Base-by-base conservation (phyloP, 257 asterid species). In the Primulina huaijiensis region DNA sequence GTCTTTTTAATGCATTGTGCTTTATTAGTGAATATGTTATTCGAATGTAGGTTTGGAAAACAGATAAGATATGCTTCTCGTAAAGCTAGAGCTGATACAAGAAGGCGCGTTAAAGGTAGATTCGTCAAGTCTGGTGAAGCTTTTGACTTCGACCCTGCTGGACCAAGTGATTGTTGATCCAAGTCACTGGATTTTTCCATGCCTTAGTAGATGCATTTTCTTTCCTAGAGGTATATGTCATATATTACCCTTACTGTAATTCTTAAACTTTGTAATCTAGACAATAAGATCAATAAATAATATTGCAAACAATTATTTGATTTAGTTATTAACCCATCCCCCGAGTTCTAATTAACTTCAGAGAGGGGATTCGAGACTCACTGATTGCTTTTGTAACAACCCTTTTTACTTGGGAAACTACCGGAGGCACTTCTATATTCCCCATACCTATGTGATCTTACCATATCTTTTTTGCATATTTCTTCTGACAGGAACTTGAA, bases 51-150 rank as follows among this genome's bases (percentile, higher is more conserved):
- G 81, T 92, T 85, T 55, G 98, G 90, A 6, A 92, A 92, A 72
- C 92, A 92, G 72, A 92, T 92, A 77, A 78, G 98, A 67, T 90
- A 92, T 73, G 96, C 89, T 33, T 92, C 98, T 12, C 92, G 97
- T 34, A 92, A 92, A 73, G 97, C 92, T 5, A 87, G 97, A 74
- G 97, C 97, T 1, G 98, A 92, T 75, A 88, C 97, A 8, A 83
- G 98, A 84, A 84, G 76, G 75, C 95, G 98, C 0, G 91, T 88
- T 31, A 92, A 92, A 69, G 98, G 98, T 66, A 85, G 98, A 81
- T 92, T 92, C 60, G 97, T 92, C 58, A 92, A 90, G 81, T 84
- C 92, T 7, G 94, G 91, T n/a, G 95, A 90, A 72, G 75, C 77
- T 64, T 78, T 69, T 62, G 91, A 87, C 58, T 78, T 70, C 68